Base-by-base conservation (phyloP, 2,329 filamentous ascomycete genomes). In the Sarocladiaceae sp. region DNA sequence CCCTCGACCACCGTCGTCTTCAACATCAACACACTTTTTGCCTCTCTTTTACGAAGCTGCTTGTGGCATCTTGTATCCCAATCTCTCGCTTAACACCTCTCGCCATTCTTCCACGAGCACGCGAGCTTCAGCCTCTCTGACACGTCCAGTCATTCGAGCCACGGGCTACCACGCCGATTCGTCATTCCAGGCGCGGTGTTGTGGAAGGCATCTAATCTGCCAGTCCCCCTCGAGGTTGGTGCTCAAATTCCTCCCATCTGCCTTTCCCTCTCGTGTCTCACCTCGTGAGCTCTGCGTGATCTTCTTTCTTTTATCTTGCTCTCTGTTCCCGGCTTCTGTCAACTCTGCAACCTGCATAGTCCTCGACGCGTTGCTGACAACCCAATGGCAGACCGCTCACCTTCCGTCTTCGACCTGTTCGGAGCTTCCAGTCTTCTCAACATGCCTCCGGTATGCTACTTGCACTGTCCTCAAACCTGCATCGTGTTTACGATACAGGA, bases 181-280 rank as follows among this genome's bases (percentile, higher is more conserved):
- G 22, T 18, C 66, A 69, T 69, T 70, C 66, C 68, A 64, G 62
- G 61, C 65, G 58, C 62, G 57, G 56, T 66, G 58, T 64, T 64
- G 66, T 63, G 59, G 58, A 57, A 55, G 56, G 57, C 59, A 58
- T 61, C 47, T 61, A 56, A 61, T 63, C 60, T 62, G 62, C 61
- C 62, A 59, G 62, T 58, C 56, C 60, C 53, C 44, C 61, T 55
- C 67, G 62, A 71, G 67, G 68, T 71, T 59, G 56, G 67, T 63
- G 39, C 53, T 56, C 54, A 51, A 58, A 62, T 65, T 66, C 60
- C 47, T 50, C 47, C 29, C 47, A 37, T 36, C 56, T 52, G 54
- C 52, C 37, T 55, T 51, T 56, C 37, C 55, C 59, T 59, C 56
- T 46, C 58, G 25, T 71, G 65, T 69, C 66, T 67, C 61, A 62